phyloP scores from a whole-genome alignment of 345 rosid species.

The Geranium rotundifolium region DNA sequence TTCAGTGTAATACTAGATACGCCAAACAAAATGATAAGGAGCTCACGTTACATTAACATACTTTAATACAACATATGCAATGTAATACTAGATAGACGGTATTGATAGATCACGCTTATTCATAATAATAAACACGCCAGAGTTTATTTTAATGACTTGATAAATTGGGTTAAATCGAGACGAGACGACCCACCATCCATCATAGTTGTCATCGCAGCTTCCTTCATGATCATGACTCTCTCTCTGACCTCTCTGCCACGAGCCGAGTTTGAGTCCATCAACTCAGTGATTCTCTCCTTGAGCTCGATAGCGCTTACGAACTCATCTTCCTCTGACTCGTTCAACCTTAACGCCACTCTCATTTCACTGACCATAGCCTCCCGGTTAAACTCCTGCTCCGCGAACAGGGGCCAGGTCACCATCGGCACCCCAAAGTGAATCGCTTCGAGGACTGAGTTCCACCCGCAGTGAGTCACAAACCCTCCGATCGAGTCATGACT shows the following conservation, averaged over 20 bases:
- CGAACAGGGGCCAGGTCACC: conserved; percentile 11
- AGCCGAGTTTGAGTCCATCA: not conserved
- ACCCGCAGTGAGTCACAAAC: conserved; percentile 11
- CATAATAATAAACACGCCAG: no score
- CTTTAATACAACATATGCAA: no score
- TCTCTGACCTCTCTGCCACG: conserved; percentile 1
- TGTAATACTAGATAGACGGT: no score
- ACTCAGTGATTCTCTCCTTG: not conserved
- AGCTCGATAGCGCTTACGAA: no score
- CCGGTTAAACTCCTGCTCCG: conserved; percentile 10
- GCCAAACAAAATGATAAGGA: no score
- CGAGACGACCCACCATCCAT: not conserved
- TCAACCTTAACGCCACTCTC: not conserved
- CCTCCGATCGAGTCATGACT: conserved; percentile 6
- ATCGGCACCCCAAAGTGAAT: not conserved
- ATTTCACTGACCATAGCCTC: not conserved
- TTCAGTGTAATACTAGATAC: no score
- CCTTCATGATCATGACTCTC: not conserved
- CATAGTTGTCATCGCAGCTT: not conserved
- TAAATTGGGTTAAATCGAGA: no score
- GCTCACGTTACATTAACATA: no score
- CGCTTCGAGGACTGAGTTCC: conserved; percentile 8
- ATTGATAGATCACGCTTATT: no score
- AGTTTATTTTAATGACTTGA: no score
- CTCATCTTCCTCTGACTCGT: not conserved